These are phyloP conservation scores for Amauroascus verrucosus DNA, from an alignment of 2,329 filamentous ascomycete genomes.

Conservation along the genomic window DNA sequence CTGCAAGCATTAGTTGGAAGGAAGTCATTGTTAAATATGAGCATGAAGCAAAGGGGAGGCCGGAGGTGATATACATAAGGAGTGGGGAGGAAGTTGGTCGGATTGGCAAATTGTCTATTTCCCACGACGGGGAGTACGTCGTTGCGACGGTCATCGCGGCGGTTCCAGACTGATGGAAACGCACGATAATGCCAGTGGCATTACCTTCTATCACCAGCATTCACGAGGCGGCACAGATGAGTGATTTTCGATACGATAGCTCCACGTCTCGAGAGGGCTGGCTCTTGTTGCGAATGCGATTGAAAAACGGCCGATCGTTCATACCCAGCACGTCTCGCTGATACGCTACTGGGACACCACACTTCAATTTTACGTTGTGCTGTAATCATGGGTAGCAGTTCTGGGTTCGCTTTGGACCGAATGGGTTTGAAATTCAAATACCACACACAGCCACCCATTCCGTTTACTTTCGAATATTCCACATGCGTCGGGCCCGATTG, in stretches of 20 bases:
- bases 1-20: conserved; percentile 51
- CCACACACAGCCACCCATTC: background rate
- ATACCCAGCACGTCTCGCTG: background rate
- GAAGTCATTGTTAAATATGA: conserved; percentile 43
- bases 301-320: background rate
- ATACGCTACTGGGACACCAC: background rate
- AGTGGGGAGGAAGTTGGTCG: conserved; percentile 33
- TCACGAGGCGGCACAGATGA: background rate
- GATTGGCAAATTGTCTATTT: conserved; percentile 65
- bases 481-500: background rate
- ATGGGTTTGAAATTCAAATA: background rate
- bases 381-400: background rate
- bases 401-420: too few species aligned
- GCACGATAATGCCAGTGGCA: background rate
- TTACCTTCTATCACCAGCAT: background rate
- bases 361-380: background rate
- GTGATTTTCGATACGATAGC: background rate
- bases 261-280: background rate
- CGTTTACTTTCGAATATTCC: background rate
- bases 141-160: conserved; percentile 27
- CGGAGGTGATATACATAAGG: conserved; percentile 32
- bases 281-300: background rate
- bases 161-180: background rate
- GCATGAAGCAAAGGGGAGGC: conserved; percentile 22
- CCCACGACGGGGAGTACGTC: conserved; percentile 77